Evolutionary conservation across 768 basidiomycete genomes (phyloP).

Genomic region (Hypsizygus marmoreus): DNA sequence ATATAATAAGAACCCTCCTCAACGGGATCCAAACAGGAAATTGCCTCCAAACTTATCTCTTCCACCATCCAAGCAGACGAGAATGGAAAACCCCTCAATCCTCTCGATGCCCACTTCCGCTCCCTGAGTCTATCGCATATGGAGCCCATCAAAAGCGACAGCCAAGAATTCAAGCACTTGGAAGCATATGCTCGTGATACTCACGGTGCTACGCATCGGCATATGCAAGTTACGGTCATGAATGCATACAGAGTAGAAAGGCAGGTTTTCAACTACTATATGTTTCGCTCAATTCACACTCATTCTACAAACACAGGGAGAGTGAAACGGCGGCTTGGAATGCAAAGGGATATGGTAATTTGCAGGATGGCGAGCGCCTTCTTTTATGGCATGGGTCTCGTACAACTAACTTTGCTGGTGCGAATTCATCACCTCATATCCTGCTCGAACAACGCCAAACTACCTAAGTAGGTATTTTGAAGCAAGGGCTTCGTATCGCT

Average conservation of each 20-base stretch:
- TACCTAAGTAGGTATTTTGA: conserved; percentile 58
- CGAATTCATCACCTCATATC: too few relatives aligned
- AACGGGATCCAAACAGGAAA: conserved; percentile 38
- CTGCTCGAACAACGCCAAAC: too few relatives aligned
- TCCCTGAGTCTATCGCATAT: conserved; percentile 55
- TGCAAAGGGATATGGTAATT: conserved; percentile 44
- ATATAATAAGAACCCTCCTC: neutral
- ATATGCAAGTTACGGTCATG: conserved; percentile 42
- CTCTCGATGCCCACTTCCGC: conserved; percentile 55
- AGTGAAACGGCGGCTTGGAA: conserved; percentile 39
- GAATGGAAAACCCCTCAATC: conserved; percentile 52
- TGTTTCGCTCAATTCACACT: neutral
- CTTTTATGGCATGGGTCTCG: conserved; percentile 67
- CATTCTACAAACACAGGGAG: conserved; percentile 15
- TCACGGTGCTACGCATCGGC: conserved; percentile 55
- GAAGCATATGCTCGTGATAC: conserved; percentile 53
- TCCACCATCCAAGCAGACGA: conserved; percentile 38
- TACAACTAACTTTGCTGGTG: conserved; percentile 64
- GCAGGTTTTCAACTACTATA: conserved; percentile 22
- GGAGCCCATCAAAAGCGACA: conserved; percentile 41
- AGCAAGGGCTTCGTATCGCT: conserved; percentile 64
- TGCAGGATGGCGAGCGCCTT: conserved; percentile 50
- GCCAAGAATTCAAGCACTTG: conserved; percentile 50
- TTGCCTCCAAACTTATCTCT: conserved; percentile 58
- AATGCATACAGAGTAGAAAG: conserved; percentile 59